Base-by-base conservation (phyloP, 805 yeast species). In the Candida xiaguanensis region DNA sequence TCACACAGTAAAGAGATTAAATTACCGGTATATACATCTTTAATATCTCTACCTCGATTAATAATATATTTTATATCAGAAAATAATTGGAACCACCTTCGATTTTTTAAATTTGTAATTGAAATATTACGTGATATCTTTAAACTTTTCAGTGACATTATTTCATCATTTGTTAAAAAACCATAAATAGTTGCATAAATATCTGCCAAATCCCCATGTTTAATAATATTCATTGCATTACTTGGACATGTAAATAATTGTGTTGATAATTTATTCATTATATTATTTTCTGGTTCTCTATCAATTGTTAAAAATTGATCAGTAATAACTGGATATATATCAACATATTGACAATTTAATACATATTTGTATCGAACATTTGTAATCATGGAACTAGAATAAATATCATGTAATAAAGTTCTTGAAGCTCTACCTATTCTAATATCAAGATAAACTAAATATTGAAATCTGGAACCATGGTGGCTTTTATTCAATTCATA, bases 221-320 rank as follows among this genome's bases (percentile, higher is more conserved):
- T 59, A 5, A 80, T 70, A 18, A 85, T 75, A 19, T 77, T 63
- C 1, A 76, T 74, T 0, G 95, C 81, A 47, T 84, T 82, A 0
- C 89, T 76, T 0, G 97, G 96, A 39, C 95, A 83, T 0, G 97
- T 90, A 59, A 89, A 89, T 16, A 93, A 63, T 60, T 93, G 99
- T 0, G 91, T 80, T 0, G 95, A 80, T 15, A 91, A 63, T 27
- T 82, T 77, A 27, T 81, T 74, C 66, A 90, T 70, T 3, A 85
- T 72, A 9, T 91, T 86, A 39, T 77, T 62, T 49, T 89, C 96
- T 0, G 96, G 95, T 53, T 93, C 98, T 43, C 96, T 72, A 53
- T 93, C 99, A 46, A 78, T 65, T 0, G 74, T 62, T 34, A 85
- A 68, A 48, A 81, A 85, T 65, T 83, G 67, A 45, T 86, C 86